A percentile compares a stretch with the other conserved stretches of the same genome.
These are phyloP conservation scores for Sugiyamaella japonica DNA, from an alignment of 1,139 yeast genomes.

Conservation along the genomic window DNA sequence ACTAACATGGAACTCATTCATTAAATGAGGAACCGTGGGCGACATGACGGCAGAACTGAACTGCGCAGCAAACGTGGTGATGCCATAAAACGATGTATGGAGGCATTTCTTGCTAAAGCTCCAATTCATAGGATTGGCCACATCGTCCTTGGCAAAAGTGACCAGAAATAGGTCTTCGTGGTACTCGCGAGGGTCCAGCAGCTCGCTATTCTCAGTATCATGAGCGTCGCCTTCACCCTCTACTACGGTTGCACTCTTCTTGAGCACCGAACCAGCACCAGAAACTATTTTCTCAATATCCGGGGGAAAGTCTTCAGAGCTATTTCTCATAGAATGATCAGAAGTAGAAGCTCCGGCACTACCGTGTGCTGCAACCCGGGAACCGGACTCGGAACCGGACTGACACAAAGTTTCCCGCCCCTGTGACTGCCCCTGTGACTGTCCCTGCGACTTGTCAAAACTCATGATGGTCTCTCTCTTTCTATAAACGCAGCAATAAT, in stretches of 20 bases:
- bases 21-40: slow-evolving; percentile 48
- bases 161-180: slow-evolving; percentile 18
- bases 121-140: slow-evolving; percentile 44
- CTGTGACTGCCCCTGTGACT: background rate
- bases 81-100: slow-evolving; percentile 47
- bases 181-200: slow-evolving; percentile 10
- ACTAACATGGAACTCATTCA: slow-evolving; percentile 52
- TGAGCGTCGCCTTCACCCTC: background rate
- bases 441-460: background rate
- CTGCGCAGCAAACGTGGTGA: slow-evolving; percentile 48
- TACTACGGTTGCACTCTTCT: slow-evolving; percentile 2
- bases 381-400: background rate
- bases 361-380: background rate
- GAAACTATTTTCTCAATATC: slow-evolving; percentile 9
- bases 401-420: too few species aligned
- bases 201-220: slow-evolving; percentile 1
- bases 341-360: slow-evolving; percentile 3
- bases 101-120: slow-evolving; percentile 37
- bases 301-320: slow-evolving; percentile 4
- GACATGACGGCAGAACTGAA: slow-evolving; percentile 46
- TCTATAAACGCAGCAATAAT: too few species aligned
- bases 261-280: background rate
- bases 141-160: slow-evolving; percentile 27
- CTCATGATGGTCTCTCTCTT: background rate
- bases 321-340: slow-evolving; percentile 2